Percentiles rank a stretch among this genome's conserved stretches.
Evolutionary conservation across 2,329 filamentous ascomycete genomes (phyloP).

Genomic region (Mariannaea sp.): DNA sequence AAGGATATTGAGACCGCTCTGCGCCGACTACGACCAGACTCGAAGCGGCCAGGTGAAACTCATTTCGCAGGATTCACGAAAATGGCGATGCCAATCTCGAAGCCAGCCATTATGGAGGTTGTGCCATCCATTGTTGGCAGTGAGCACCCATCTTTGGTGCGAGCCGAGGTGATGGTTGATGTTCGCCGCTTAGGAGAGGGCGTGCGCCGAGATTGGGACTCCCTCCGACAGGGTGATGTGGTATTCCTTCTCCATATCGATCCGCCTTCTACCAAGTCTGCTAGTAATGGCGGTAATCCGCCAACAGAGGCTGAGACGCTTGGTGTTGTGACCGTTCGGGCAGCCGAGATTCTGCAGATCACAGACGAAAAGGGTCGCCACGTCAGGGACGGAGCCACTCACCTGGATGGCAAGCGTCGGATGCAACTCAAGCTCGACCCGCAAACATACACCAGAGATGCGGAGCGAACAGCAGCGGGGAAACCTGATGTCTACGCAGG

Average conservation of each 20-base stretch:
- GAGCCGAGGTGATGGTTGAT: slow-evolving; percentile 84
- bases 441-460: slow-evolving; percentile 76
- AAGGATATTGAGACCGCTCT: slow-evolving; percentile 87
- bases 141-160: slow-evolving; percentile 79
- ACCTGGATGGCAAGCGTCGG: slow-evolving; percentile 70
- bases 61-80: slow-evolving; percentile 84
- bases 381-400: slow-evolving; percentile 64
- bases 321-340: slow-evolving; percentile 73
- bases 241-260: slow-evolving; percentile 85
- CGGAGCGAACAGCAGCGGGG: slow-evolving; percentile 65
- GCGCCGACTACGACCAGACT: slow-evolving; percentile 75
- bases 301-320: slow-evolving; percentile 61
- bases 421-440: slow-evolving; percentile 84
- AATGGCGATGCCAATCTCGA: slow-evolving; percentile 88
- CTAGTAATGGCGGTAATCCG: slow-evolving; percentile 56
- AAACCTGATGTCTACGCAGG: slow-evolving; percentile 79
- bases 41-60: slow-evolving; percentile 66
- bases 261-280: slow-evolving; percentile 56
- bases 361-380: slow-evolving; percentile 82
- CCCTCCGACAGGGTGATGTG: slow-evolving; percentile 82
- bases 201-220: slow-evolving; percentile 86
- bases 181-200: slow-evolving; percentile 77
- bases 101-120: slow-evolving; percentile 85
- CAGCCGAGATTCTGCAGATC: slow-evolving; percentile 84
- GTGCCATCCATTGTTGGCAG: slow-evolving; percentile 83